These are phyloP conservation scores for Candida tetrigidarum DNA, from an alignment of 1,139 yeast species.

Conservation along the genomic window DNA sequence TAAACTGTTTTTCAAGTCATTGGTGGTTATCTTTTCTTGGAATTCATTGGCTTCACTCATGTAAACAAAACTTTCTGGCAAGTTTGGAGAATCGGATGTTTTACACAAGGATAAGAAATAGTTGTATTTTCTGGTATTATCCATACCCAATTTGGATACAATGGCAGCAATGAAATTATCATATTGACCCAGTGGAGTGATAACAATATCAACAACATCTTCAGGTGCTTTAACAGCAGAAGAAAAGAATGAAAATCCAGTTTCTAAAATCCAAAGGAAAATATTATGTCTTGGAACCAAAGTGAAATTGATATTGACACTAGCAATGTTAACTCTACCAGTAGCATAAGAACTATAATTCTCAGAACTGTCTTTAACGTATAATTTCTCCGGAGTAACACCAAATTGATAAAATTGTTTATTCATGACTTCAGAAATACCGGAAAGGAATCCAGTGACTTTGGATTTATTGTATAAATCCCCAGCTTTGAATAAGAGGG, in stretches of 20 bases:
- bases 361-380: constrained; percentile 71
- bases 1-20: constrained; percentile 52
- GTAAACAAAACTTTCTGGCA: constrained; percentile 79
- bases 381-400: constrained; percentile 50
- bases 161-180: constrained; percentile 79
- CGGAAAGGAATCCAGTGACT: constrained; percentile 55
- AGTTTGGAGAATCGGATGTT: constrained; percentile 68
- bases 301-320: constrained; percentile 61
- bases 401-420: constrained; percentile 86
- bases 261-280: constrained; percentile 64
- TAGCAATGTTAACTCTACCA: constrained; percentile 80
- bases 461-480: constrained; percentile 56
- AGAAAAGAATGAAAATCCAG: constrained; percentile 57
- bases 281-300: constrained; percentile 84
- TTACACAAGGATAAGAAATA: constrained; percentile 86
- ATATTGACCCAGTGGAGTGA: constrained; percentile 61
- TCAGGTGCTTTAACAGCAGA: constrained; percentile 52
- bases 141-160: constrained; percentile 87
- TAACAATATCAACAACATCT: constrained; percentile 65
- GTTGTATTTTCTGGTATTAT: constrained; percentile 70
- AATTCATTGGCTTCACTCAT: constrained; percentile 90
- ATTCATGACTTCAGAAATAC: constrained; percentile 49
- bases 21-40: constrained; percentile 63
- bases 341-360: constrained; percentile 81
- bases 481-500: constrained; percentile 59